Percentiles rank a stretch among this genome's conserved stretches.
phyloP scores from a whole-genome alignment of 345 rosid genomes.

The Gossypium stocksii region DNA sequence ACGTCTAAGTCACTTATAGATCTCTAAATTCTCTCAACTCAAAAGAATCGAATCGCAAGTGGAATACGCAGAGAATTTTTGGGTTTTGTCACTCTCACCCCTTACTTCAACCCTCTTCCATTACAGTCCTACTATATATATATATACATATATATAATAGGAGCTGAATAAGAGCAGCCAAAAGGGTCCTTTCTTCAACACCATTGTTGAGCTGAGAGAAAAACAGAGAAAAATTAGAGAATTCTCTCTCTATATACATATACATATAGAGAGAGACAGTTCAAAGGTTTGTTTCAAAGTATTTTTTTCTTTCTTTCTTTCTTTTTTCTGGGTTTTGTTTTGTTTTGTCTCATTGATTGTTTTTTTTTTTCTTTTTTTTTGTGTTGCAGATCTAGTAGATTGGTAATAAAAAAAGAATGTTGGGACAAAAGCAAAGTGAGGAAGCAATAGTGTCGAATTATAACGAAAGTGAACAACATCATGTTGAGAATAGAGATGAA shows the following conservation, averaged over 20 bases:
- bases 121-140: no score
- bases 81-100: slow-evolving; percentile 27
- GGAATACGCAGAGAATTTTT: slow-evolving; percentile 30
- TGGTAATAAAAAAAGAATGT: slow-evolving; percentile 41
- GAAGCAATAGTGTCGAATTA: slow-evolving; percentile 73
- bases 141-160: neutral
- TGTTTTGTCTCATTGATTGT: slow-evolving; percentile 35
- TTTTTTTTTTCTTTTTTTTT: neutral
- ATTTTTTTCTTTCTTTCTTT: neutral
- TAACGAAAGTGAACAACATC: slow-evolving; percentile 44
- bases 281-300: slow-evolving; percentile 17
- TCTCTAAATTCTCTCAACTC: no score
- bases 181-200: slow-evolving; percentile 23
- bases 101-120: neutral
- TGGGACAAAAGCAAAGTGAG: slow-evolving; percentile 81
- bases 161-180: slow-evolving; percentile 1
- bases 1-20: slow-evolving; percentile 13
- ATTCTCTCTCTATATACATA: neutral
- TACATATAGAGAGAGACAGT: slow-evolving; percentile 21
- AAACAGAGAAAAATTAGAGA: slow-evolving; percentile 9
- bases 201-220: slow-evolving; percentile 8
- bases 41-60: slow-evolving; percentile 35
- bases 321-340: neutral
- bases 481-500: slow-evolving; percentile 32
- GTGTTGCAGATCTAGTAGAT: slow-evolving; percentile 37